Evolutionary conservation across 2,329 filamentous ascomycete genomes (phyloP).

Genomic region (Nectriaceae sp.): DNA sequence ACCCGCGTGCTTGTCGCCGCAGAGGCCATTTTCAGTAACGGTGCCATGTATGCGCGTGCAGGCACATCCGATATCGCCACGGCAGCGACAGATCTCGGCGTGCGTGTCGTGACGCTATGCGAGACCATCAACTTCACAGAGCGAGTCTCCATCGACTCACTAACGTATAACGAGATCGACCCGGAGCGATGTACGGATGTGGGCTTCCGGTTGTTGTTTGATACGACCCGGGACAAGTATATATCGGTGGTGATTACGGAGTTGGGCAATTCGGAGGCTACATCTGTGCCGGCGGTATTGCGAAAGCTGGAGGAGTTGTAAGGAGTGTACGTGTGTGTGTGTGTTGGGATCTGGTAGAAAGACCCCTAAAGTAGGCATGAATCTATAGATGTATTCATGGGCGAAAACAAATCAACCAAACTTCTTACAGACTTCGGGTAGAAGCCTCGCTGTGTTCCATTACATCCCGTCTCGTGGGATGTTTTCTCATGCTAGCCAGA

Average conservation of each 20-base stretch:
- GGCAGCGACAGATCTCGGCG: slow-evolving; percentile 72
- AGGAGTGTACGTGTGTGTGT: slow-evolving; percentile 15
- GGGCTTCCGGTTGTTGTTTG: slow-evolving; percentile 74
- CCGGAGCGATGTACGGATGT: slow-evolving; percentile 64
- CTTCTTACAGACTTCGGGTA: no score
- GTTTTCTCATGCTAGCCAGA: no score
- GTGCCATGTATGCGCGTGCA: slow-evolving; percentile 81
- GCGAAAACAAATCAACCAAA: no score
- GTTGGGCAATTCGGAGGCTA: slow-evolving; percentile 82
- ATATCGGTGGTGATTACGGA: slow-evolving; percentile 91
- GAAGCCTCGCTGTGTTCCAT: no score
- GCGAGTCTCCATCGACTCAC: slow-evolving; percentile 87
- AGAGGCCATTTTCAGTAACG: slow-evolving; percentile 95
- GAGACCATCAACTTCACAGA: slow-evolving; percentile 91
- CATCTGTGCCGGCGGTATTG: slow-evolving; percentile 71
- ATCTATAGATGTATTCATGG: no score
- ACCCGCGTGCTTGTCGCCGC: slow-evolving; percentile 85
- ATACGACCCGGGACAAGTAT: slow-evolving; percentile 85
- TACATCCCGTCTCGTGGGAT: no score
- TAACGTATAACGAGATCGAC: slow-evolving; percentile 91
- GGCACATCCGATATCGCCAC: slow-evolving; percentile 88
- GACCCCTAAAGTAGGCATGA: no score
- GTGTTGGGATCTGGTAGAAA: neutral
- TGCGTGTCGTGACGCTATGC: slow-evolving; percentile 86
- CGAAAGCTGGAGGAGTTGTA: slow-evolving; percentile 59